Conservation (phyloP, 306 rosid genomes). For the Vigna hirtella region DNA sequence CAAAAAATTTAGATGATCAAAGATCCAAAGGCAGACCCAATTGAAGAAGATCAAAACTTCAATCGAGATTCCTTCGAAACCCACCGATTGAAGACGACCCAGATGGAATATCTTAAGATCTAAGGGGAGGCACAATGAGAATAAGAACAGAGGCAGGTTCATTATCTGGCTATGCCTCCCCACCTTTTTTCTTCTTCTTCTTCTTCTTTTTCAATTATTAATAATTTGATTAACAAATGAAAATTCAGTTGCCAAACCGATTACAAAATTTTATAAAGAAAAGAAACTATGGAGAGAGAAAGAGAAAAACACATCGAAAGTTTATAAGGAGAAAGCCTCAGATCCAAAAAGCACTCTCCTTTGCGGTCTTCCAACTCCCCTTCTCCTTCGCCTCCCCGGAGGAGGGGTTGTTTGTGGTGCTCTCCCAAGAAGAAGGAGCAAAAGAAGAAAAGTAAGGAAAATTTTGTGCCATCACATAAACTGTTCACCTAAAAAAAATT, state of each 20-base stretch:
- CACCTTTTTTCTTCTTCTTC: constrained; percentile 49
- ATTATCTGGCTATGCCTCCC: constrained; percentile 75
- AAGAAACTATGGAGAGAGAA: constrained; percentile 49
- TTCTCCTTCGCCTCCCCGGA: too few relatives aligned
- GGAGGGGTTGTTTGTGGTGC: too few relatives aligned
- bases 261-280: constrained; percentile 50
- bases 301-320: constrained; percentile 52
- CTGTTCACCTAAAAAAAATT: too few relatives aligned
- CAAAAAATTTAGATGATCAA: constrained; percentile 44
- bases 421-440: too few relatives aligned
- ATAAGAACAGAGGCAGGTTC: constrained; percentile 77
- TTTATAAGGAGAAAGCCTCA: constrained; percentile 57
- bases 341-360: too few relatives aligned
- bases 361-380: too few relatives aligned
- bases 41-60: constrained; percentile 59
- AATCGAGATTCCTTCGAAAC: constrained; percentile 65
- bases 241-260: constrained; percentile 77
- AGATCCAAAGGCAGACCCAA: constrained; percentile 66
- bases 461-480: too few relatives aligned
- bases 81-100: constrained; percentile 75
- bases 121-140: constrained; percentile 88
- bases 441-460: too few relatives aligned
- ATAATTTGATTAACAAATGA: constrained; percentile 73
- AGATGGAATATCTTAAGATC: constrained; percentile 88
- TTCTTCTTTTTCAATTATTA: constrained; percentile 63